Conservation (phyloP, 2,329 filamentous ascomycete species). For the Fusarium bactridioides region DNA sequence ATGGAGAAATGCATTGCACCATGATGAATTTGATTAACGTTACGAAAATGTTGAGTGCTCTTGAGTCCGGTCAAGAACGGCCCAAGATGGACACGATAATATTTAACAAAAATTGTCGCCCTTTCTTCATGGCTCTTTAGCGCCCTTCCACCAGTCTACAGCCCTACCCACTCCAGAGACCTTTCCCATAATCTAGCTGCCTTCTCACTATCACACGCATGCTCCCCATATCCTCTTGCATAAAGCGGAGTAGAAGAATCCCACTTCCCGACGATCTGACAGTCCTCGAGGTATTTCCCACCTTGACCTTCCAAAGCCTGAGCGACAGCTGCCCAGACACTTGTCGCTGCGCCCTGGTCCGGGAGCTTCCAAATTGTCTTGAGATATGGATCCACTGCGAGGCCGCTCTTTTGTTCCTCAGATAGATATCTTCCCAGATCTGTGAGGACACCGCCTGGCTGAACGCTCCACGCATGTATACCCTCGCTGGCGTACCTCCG, state of each 20-base stretch:
- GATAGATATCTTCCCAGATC: neutral
- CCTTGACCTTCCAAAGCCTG: neutral
- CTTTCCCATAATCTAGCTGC: neutral
- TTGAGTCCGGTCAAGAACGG: neutral
- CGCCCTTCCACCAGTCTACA: neutral
- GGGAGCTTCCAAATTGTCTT: neutral
- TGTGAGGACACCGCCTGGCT: neutral
- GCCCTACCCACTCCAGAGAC: neutral
- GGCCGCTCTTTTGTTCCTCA: neutral
- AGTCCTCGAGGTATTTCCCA: constrained; percentile 4
- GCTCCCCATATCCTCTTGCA: neutral
- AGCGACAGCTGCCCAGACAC: neutral
- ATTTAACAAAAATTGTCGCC: neutral
- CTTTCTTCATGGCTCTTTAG: neutral
- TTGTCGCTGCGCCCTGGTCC: neutral
- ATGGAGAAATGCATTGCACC: too few species aligned
- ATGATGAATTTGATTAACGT: neutral
- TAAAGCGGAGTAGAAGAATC: neutral
- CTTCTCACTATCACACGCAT: neutral
- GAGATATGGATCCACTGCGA: neutral
- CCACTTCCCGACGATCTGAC: constrained; percentile 1
- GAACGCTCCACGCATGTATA: neutral
- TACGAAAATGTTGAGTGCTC: neutral
- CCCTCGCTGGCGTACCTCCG: neutral
- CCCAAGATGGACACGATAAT: neutral